Conservation (phyloP, 2,329 filamentous ascomycete species). For the Albifimbria verrucaria region DNA sequence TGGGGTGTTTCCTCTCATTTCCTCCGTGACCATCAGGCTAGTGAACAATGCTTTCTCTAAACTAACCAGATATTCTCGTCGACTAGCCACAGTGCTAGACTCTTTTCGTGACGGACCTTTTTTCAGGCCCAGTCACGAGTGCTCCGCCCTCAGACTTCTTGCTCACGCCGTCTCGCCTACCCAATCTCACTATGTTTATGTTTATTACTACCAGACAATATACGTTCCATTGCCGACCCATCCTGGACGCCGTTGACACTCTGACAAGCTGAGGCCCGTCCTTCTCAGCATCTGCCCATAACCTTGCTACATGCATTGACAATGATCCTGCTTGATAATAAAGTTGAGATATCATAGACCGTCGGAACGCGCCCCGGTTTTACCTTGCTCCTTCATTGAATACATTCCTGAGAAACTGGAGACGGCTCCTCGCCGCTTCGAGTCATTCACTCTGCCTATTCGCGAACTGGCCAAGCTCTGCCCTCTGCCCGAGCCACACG, state of each 20-base stretch:
- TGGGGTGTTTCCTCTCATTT: neutral
- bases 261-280: neutral
- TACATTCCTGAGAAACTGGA: too few species aligned
- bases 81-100: neutral
- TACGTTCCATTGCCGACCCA: neutral
- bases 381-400: neutral
- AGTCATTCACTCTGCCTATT: too few species aligned
- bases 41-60: neutral
- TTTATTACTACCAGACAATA: neutral
- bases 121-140: neutral
- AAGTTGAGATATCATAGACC: neutral
- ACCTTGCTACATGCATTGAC: neutral
- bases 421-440: too few species aligned
- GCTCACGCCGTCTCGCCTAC: too few species aligned
- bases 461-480: too few species aligned
- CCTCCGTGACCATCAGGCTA: neutral
- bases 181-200: neutral
- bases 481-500: too few species aligned
- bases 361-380: neutral
- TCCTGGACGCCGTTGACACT: neutral
- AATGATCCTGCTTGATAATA: neutral
- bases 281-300: neutral
- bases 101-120: neutral
- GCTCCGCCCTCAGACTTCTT: too few species aligned
- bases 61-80: neutral